Evolutionary conservation across 2,329 filamentous ascomycete species (phyloP), one percentile per base, ranked within the genome.

Genomic region (Didymella segeticola): DNA sequence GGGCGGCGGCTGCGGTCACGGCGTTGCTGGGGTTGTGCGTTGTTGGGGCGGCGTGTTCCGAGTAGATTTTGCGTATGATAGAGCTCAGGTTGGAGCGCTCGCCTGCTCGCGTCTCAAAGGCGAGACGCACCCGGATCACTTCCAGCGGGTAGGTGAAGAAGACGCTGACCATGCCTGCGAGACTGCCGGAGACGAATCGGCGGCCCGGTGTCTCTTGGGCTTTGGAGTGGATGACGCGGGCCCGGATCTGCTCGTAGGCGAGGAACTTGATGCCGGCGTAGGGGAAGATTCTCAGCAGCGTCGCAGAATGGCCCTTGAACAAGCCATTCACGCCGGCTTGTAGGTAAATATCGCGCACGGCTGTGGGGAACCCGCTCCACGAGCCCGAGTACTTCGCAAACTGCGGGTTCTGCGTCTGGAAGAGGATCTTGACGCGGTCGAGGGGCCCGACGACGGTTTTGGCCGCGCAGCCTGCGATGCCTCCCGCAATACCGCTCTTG

Each of bases 181-280:
- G 69, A 53, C 87, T 87, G 39, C 91, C 91, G 53, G 87, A 88
- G 20, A 89, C 66, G 42, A 95, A 84, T 10, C 95, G 85, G 43
- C 95, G 86, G 23, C 89, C 74, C 1, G 89, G 84, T 0, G 93
- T 98, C 73, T 99, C 95, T 53, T 96, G 83, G 5, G 87, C 79
- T 45, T 81, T 85, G 30, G 77, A 80, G 1, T 84, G 84, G 57
- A 99, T 98, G 26, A 98, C 70, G 12, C 87, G 68, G 11, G 89
- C 86, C 55, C 95, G 90, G 61, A 97, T 91, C 76, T 99, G 95
- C 75, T 99, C 95, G 78, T 99, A 99, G 38, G 93, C 93, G 34
- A 99, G 84, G 70, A 99, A 99, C 71, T 99, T 99, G 77, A 98
- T 96, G 38, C 90, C 93, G 14, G 93, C 95, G 74, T 99, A 99